Base-by-base conservation (phyloP, 805 yeast genomes). In the Metschnikowia drakensbergensis region DNA sequence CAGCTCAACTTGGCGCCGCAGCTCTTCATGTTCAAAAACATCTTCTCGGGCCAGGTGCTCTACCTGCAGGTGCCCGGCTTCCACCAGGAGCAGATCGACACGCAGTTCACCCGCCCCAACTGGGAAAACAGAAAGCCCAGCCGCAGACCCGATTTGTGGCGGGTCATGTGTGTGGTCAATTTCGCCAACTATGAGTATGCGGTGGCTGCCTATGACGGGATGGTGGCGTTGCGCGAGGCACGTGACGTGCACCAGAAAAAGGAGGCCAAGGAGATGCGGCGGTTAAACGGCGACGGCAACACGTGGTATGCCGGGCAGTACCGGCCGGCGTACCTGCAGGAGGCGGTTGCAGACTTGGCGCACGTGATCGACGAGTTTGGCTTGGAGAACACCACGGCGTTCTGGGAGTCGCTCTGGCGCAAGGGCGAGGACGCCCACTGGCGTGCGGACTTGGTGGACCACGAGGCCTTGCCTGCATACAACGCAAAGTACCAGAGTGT, bases 321-420 rank as follows among this genome's bases (percentile, higher is more conserved):
- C 72, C 80, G 97, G 62, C 97, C 97, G 26, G 83, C 94, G 0
- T 88, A 84, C 68, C 75, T 95, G 9, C 96, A 88, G 65, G 97
- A 91, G 66, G 86, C 97, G 1, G 89, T 88, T 28, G 88, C 96
- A 5, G 98, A 91, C 67, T 69, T 91, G 54, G 69, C 81, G 30
- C 76, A 81, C 45, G 83, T 84, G 8, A 71, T 85, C n/a, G 90
- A 85, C 48, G 84, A 82, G 52, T 74, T 83, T 52, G 74, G 72
- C 43, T 66, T 72, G 57, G 71, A 64, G 32, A 53, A 72, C 54
- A 72, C 84, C 34, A 78, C 71, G 39, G 72, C 89, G 25, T 76
- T 74, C 58, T 91, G 98, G 98, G 97, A 89, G 59, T 81, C 82
- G 55, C 72, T 80, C 46, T 90, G 96, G 95, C 79, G 96, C 66